Evolutionary conservation across 768 basidiomycete genomes (phyloP), one percentile per base, ranked within the genome.

Genomic region (Amanita pallidorosea): DNA sequence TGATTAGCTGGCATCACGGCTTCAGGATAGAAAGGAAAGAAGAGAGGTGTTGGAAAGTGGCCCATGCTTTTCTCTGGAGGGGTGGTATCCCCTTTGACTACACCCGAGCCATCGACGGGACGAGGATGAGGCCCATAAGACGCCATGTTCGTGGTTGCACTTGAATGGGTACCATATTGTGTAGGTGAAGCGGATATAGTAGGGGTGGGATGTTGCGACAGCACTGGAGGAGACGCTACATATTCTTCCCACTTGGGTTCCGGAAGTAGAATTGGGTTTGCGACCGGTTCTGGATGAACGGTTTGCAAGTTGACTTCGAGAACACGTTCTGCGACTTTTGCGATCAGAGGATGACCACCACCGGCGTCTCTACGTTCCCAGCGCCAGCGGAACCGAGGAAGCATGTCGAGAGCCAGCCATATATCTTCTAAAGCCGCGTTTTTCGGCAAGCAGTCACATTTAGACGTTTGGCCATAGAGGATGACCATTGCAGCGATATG

Each of bases 401-500:
- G 77, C 80, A 90, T 86, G 63, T 90, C 84, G 18, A 92, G 79
- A 25, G 89, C 89, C 63, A 88, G 78, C 81, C 85, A 87, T 34
- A 92, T 76, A 58, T 92, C 89, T 65, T 90, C 85, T 25, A 87
- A 69, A 35, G 84, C 87, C 35, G 79, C 76, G 51, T 80, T 70
- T 36, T 72, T 74, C 2, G 83, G 65, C 23, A 89, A 72, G 37
- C 74, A 76, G 23, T 86, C 79, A 53, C 84, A 85, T 47, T 79
- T 78, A 6, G 84, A 87, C 76, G 89, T 88, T 59, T 85, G 85
- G 1, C 89, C 89, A 61, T 84, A 91, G 17, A 92, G 73, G 53
- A 92, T 90, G 52, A 91, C 86, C 88, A 92, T 90, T 6, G 89
- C 89, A 0, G 88, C 85, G 49, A 91, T 89, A 64, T 92, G 89